Evolutionary conservation across 108 stramenopile species (phyloP), one percentile per base, ranked within the genome.

Genomic region (Hondaea fermentalgiana): DNA sequence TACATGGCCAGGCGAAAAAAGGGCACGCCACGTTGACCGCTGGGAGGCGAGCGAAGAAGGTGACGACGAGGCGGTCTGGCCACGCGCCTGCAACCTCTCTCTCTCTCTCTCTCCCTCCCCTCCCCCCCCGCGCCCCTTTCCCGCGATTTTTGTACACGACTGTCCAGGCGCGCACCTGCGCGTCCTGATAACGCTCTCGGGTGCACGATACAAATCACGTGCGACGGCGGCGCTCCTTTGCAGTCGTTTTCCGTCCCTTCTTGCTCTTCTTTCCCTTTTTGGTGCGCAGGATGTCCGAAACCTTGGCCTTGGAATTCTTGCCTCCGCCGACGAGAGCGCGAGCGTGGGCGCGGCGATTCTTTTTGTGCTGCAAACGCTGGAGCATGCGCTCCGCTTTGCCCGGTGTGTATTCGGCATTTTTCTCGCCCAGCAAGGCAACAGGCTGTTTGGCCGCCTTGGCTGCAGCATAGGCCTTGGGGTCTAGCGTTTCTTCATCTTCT

Each of bases 161-260:
- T 35, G 35, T 35, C 35, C 35, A 35, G 35, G 35, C 35, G 35
- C 35, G 35, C 35, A 2, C 35, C 35, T 35, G 35, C 35, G 35
- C 35, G 2, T 35, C 35, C 35, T 35, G 35, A 35, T 35, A 35
- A 35, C 35, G 35, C 35, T 35, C 35, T 35, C 35, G 35, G 35
- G 35, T 35, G 35, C 35, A 69, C 14, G 4, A 69, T 23, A 69
- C 8, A 17, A 17, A 8, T 69, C 42, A 69, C 8, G 42, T 42
- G 10, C 76, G 76, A 53, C 76, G 76, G 23, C 76, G 76, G 10
- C 76, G 76, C 23, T 83, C 76, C 76, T 83, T 83, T 43, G 76
- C 76, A 12, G 76, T 53, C 25, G 76, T 83, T 23, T 83, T 83
- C 3, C 23, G 6, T 6, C 28, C 28, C 10, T 23, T 47, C 49